Evolutionary conservation across 768 basidiomycete genomes (phyloP), one percentile per base, ranked within the genome.

Genomic region (Rhizopogon sp.): DNA sequence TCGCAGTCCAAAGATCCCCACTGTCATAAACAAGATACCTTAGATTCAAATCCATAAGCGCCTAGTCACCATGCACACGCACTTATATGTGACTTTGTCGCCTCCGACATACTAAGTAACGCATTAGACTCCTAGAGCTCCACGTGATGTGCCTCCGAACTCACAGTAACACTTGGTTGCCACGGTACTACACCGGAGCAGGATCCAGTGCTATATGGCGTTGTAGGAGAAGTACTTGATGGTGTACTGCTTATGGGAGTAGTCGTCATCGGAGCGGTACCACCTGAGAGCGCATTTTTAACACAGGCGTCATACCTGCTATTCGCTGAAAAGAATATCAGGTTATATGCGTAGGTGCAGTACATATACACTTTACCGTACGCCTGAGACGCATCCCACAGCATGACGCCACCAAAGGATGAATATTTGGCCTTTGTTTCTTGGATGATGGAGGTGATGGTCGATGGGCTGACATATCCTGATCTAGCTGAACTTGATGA

Each of bases 1-100:
- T 62, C 3, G 79, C 79, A 1, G 69, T 74, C 80, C 80, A 82
- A 9, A 80, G 66, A 56, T 79, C 64, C 10, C 78, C 76, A 51
- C 80, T 80, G 44, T 31, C 10, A 31, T 33, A 13, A 25, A 25
- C 25, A 35, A 13, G 33, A 45, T 62, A 20, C 39, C 35, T 37
- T 37, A 39, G 40, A 3, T 25, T 1, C 20, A 35, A 33, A 2
- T 17, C 10, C 7, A n/a, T 3, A 10, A 20, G 3, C 31, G 8
- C 28, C 6, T 2, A 17, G n/a, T 25, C 25, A 14, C 3, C 10
- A 7, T 6, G 14, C 11, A 16, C 6, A 54, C 76, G 53, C 46
- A 79, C 78, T 66, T 58, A 62, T 75, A 79, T 16, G 66, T 68
- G 16, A 70, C 80, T 43, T 72, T 54, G 14, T 68, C 54, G 9